Base-by-base conservation (phyloP, 176 grass and related monocot genomes). In the Lolium rigidum region DNA sequence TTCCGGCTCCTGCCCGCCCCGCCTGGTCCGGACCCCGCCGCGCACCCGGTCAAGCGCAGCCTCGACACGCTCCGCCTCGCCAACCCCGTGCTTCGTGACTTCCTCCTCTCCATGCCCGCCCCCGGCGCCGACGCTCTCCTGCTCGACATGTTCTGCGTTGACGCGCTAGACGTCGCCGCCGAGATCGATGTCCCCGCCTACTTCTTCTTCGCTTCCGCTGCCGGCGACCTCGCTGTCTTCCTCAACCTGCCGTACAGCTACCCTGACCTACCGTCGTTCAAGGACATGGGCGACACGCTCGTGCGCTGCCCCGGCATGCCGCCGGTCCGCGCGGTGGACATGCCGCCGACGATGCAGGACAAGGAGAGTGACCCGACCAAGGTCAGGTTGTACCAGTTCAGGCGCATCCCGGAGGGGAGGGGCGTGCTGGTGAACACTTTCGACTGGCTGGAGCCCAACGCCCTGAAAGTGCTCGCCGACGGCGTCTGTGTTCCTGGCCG, bases 81-180 rank as follows among this genome's bases (percentile, higher is more conserved):
- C 81, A 84, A 76, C 48, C 24, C 28, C 13, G 52, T 12, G 44
- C 68, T 90, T 7, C 47, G 51, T 0, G 61, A 4, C 2, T n/a
- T 74, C 24, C 65, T 79, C 0, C n/a, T 54, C 26, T 66, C 81
- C 7, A 9, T 24, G 28, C 50, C 76, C 0, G 13, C 60, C 12
- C 17, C 67, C 18, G 63, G 28, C 14, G 35, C 38, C 58, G 8
- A 69, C 54, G 80, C 91, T 0, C 25, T 90, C 20, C 38, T 93
- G 41, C 41, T 90, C 43, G 91, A 90, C 86, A 72, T 82, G 15
- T 93, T 93, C 74, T 84, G 87, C 68, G 72, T 70, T n/a, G 80
- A 80, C 57, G 80, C 78, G n/a, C 66, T 89, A 47, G 87, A 90
- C 60, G 87, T 84, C 2, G 87, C 84, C 22, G 28, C 50, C 22